A percentile compares a stretch with the other conserved stretches of the same genome.
phyloP scores from a whole-genome alignment of 2,329 filamentous ascomycete genomes.

The Tolypocladium endophyticum region DNA sequence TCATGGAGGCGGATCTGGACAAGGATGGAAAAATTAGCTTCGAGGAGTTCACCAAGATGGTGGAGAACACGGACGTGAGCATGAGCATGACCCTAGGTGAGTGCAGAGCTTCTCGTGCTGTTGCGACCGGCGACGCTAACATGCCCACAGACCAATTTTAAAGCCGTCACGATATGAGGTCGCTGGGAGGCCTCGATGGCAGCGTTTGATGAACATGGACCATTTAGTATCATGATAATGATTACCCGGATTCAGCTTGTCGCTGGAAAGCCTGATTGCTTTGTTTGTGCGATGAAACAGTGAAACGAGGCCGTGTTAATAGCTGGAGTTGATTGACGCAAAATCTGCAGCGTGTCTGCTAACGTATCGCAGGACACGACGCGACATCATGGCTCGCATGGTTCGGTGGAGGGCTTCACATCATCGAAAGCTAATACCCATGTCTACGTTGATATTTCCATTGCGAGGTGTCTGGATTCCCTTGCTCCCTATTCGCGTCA shows the following conservation, averaged over 20 bases:
- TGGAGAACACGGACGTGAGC: slow-evolving; percentile 80
- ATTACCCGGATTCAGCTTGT: slow-evolving; percentile 7
- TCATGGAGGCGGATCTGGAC: slow-evolving; percentile 97
- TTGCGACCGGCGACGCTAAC: slow-evolving; percentile 1
- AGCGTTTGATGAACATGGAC: slow-evolving; percentile 6
- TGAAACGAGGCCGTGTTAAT: neutral
- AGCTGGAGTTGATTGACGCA: neutral
- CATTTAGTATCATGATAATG: slow-evolving; percentile 16
- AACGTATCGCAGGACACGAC: neutral
- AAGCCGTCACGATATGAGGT: slow-evolving; percentile 1
- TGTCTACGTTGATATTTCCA: neutral
- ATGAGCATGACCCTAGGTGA: slow-evolving; percentile 65
- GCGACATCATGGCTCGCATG: neutral
- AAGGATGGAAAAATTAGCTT: slow-evolving; percentile 97
- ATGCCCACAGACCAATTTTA: slow-evolving; percentile 12
- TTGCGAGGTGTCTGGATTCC: neutral
- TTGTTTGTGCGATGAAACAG: neutral
- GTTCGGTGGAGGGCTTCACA: neutral
- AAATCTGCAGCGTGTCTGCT: neutral
- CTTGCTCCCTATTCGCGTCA: neutral
- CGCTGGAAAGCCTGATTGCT: neutral
- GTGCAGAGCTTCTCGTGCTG: slow-evolving; percentile 14
- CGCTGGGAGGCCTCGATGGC: slow-evolving; percentile 7
- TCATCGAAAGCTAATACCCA: neutral
- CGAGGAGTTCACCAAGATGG: slow-evolving; percentile 98